Percentiles rank a stretch among this genome's conserved stretches.
Conservation (phyloP, 441 rosid species). For the Bocquillonia castaneifolia region DNA sequence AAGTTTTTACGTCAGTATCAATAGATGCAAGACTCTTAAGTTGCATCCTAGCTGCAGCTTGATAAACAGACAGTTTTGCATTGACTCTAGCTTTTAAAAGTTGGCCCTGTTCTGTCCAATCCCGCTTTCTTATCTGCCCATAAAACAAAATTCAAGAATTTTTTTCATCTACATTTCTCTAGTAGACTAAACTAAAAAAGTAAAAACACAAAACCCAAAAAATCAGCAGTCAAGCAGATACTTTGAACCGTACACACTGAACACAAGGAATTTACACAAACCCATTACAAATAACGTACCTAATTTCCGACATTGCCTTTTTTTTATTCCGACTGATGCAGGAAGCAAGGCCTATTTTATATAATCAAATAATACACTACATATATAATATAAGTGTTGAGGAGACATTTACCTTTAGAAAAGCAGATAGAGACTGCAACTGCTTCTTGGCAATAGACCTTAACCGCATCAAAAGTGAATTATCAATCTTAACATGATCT, state of each 20-base stretch:
- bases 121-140: conserved; percentile 87
- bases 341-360: not conserved
- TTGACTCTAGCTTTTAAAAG: conserved; percentile 72
- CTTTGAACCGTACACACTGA: no score
- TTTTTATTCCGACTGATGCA: not conserved
- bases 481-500: conserved; percentile 60
- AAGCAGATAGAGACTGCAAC: conserved; percentile 79
- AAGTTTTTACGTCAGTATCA: conserved; percentile 76
- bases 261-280: no score
- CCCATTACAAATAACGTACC: no score
- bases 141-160: conserved; percentile 9
- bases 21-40: conserved; percentile 67
- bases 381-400: no score
- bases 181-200: not conserved
- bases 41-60: conserved; percentile 77
- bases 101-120: conserved; percentile 86
- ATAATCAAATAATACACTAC: no score
- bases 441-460: conserved; percentile 72
- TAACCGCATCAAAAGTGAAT: conserved; percentile 69
- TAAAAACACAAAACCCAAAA: not conserved
- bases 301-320: not conserved
- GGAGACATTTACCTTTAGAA: conserved; percentile 63
- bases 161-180: not conserved
- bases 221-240: no score
- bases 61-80: conserved; percentile 79